Evolutionary conservation across 352 stramenopile genomes (phyloP).

Genomic region (Globisporangium ultimum): DNA sequence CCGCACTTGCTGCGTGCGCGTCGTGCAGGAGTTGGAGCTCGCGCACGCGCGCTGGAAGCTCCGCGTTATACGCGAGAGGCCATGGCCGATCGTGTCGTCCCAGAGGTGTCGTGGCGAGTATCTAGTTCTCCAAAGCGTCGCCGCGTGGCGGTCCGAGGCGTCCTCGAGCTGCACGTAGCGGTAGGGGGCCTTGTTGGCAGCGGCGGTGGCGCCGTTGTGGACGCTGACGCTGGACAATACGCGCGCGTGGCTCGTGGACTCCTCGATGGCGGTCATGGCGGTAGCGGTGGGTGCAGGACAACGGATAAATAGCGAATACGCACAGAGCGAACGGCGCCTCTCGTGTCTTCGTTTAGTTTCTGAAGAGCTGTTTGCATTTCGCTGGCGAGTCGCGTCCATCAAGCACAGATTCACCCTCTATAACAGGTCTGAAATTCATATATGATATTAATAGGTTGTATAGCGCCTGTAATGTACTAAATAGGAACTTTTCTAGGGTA

Average conservation of each 20-base stretch:
- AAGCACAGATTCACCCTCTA: not conserved
- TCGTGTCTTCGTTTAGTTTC: too few relatives aligned
- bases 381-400: not conserved
- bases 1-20: conserved; percentile 4
- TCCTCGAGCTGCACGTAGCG: conserved; percentile 10
- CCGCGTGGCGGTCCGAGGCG: not conserved
- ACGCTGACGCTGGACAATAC: not conserved
- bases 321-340: too few relatives aligned
- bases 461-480: too few relatives aligned
- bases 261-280: not conserved
- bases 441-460: too few relatives aligned
- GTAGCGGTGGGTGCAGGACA: too few relatives aligned
- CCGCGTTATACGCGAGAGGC: not conserved
- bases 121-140: not conserved
- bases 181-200: not conserved
- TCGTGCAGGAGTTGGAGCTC: not conserved
- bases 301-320: too few relatives aligned
- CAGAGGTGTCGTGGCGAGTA: conserved; percentile 9
- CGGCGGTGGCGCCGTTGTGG: not conserved
- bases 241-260: not conserved
- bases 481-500: not conserved
- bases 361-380: too few relatives aligned
- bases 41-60: not conserved
- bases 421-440: not conserved
- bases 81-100: conserved; percentile 15